These are phyloP conservation scores for Chrysanthemum lavandulifolium DNA, from an alignment of 129 eudicot species.

Conservation along the genomic window DNA sequence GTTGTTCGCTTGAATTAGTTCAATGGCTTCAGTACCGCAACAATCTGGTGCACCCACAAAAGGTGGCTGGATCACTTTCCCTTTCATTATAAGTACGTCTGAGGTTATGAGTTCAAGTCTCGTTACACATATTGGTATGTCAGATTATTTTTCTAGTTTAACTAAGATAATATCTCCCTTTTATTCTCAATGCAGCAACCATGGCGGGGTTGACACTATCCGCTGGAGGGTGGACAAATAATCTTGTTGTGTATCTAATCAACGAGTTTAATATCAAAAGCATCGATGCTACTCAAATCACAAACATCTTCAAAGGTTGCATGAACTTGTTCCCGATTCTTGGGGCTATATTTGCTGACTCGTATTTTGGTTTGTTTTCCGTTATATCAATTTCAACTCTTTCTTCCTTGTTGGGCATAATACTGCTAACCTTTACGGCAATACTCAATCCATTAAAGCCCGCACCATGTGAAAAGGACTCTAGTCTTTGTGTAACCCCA, in stretches of 20 bases:
- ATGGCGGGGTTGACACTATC: constrained; percentile 46
- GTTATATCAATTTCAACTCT: constrained; percentile 40
- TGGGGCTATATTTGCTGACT: constrained; percentile 57
- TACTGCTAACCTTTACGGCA: constrained; percentile 28
- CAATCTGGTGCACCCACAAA: constrained; percentile 25
- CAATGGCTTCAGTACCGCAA: constrained; percentile 22
- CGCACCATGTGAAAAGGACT: constrained; percentile 27
- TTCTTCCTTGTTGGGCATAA: constrained; percentile 35
- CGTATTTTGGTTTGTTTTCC: constrained; percentile 38
- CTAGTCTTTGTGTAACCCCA: constrained; percentile 28
- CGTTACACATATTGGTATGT: neutral
- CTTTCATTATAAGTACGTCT: constrained; percentile 51
- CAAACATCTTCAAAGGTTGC: constrained; percentile 45
- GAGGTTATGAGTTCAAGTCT: neutral
- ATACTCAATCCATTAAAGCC: constrained; percentile 22
- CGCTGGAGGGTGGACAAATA: constrained; percentile 49
- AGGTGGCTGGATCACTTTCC: constrained; percentile 79
- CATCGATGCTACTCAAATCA: constrained; percentile 52
- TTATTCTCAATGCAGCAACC: constrained; percentile 27
- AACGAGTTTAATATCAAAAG: constrained; percentile 44
- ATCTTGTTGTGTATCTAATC: constrained; percentile 50
- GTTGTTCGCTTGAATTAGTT: constrained; percentile 14
- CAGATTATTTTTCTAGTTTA: neutral
- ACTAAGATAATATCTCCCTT: neutral
- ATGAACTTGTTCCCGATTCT: constrained; percentile 42